Base-by-base conservation (phyloP, 1,139 yeast genomes). In the Suhomyces bribrorum region DNA sequence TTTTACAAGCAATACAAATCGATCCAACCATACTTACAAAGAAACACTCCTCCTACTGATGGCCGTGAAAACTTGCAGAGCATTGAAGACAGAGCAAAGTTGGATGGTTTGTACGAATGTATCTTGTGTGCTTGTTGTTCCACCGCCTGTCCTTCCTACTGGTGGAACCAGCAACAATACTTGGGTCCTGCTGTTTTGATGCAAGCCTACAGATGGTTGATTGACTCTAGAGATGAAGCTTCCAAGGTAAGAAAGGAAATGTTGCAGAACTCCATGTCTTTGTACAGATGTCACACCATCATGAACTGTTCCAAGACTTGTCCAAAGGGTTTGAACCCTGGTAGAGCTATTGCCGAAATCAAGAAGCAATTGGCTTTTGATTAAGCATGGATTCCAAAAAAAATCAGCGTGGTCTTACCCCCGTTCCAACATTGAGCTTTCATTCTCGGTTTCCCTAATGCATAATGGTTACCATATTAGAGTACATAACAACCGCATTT, bases 161-260 rank as follows among this genome's bases (percentile, higher is more conserved):
- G 99, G 98, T 94, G 99, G 99, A 94, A 94, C 73, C 96, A 89
- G 72, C 96, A 90, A 69, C 95, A 94, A 75, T 94, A 94, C 72
- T 76, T 94, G 57, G 98, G 98, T 43, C 97, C 98, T 25, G 97
- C 97, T 20, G 97, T 92, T 43, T 79, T 92, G 66, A 87, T 92
- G 97, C 98, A 92, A 75, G 97, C 97, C 42, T 92, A 83, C 79
- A 83, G 98, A 76, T 92, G 98, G 98, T 83, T 92, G 77, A 81
- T 89, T 50, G 99, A 92, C 68, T 85, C 96, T 34, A 86, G 99
- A 74, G 99, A 92, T 67, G 83, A 88, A 67, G 96, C 96, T 39
- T 75, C 88, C 31, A 74, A 69, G 49, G 57, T 73, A 53, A 89
- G 99, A 77, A 86, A 81, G 64, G 86, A 83, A 59, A 84, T 85